Percentiles rank a stretch among this genome's conserved stretches.
These are phyloP conservation scores for Mycena indigotica DNA, from an alignment of 768 basidiomycete species.

Conservation along the genomic window DNA sequence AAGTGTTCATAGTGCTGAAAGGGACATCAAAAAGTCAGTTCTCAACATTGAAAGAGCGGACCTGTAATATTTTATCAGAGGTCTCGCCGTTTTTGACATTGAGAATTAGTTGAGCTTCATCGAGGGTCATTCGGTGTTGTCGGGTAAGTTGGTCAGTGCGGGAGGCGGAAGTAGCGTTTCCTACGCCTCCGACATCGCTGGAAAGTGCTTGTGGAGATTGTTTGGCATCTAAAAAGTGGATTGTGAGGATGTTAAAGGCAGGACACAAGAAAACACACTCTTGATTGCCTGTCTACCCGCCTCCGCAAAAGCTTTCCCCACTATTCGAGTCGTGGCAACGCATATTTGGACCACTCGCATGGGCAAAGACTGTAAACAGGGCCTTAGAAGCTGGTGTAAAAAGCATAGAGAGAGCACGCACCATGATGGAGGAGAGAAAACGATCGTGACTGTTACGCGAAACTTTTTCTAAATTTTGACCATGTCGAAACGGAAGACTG, in stretches of 20 bases:
- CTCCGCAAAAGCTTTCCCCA: slow-evolving; percentile 90
- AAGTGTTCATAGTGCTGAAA: slow-evolving; percentile 87
- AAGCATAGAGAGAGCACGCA: background rate
- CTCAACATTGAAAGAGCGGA: slow-evolving; percentile 32
- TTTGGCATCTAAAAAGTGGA: slow-evolving; percentile 68
- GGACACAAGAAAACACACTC: slow-evolving; percentile 44
- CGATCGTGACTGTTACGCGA: background rate
- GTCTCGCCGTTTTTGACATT: slow-evolving; percentile 79
- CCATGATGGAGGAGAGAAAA: slow-evolving; percentile 5
- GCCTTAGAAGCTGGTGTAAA: background rate
- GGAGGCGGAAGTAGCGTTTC: slow-evolving; percentile 74
- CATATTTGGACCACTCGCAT: slow-evolving; percentile 79
- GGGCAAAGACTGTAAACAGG: slow-evolving; percentile 67
- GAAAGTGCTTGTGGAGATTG: slow-evolving; percentile 72
- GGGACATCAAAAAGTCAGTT: background rate
- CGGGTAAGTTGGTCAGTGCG: slow-evolving; percentile 79
- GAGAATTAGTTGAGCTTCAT: slow-evolving; percentile 92
- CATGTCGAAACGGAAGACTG: slow-evolving; percentile 50
- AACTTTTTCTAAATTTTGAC: slow-evolving; percentile 8
- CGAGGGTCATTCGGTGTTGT: slow-evolving; percentile 89
- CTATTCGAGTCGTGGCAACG: slow-evolving; percentile 72
- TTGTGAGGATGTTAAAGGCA: background rate
- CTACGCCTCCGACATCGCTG: slow-evolving; percentile 71
- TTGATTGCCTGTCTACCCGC: slow-evolving; percentile 90
- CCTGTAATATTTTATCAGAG: slow-evolving; percentile 73